Base-by-base conservation (phyloP, 257 asterid genomes). In the Capsicum rhomboideum region DNA sequence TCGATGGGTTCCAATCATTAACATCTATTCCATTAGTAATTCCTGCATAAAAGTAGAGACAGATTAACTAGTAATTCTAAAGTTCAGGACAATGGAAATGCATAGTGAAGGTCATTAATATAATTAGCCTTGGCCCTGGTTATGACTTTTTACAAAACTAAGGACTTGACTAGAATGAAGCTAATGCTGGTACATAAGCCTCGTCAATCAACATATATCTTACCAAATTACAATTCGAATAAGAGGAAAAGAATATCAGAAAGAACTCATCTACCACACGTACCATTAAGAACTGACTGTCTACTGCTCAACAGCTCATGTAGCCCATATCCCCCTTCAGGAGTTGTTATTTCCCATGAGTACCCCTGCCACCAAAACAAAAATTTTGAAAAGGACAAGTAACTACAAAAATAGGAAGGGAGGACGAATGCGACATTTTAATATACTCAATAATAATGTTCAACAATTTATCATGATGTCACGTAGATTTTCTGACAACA, bases 311-410 rank as follows among this genome's bases (percentile, higher is more conserved):
- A 85, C 61, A 97, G 92, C 87, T 91, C 94, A 8, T 97, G 90
- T 52, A 97, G 83, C 80, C 99, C 99, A 78, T 92, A 89, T 85
- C 98, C 99, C 85, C 99, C 99, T 88, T 95, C 98, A 40, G 96
- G 93, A 59, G 98, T 95, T 31, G 98, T 97, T 91, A 97, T 91
- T 89, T 97, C 99, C 97, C 94, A 87, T 29, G 99, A 86, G 87
- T 97, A 97, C 82, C 99, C 99, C 99, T 97, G 92, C 79, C 86
- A 86, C 71, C 86, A 83, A 23, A 87, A 87, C 68, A 64, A 28
- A 79, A 87, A 64, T 46, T 42, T 40, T n/a, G 54, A 26, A 50
- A 74, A 44, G 14, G 42, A 77, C 21, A 23, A 23, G 37, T 21
- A 44, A 28, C 46, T 50, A 77, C 10, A 77, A 2, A 14, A 50